Evolutionary conservation across 164 flowering plant genomes (phyloP).

Genomic region (Vitis vinifera): ASM3070453v1 NC_081817.1:20573501-20574000

Average conservation of each 20-base stretch:
- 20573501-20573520: too few species aligned
- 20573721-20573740: too few species aligned
- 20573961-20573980: constrained; percentile 51
- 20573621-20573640: too few species aligned
- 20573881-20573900: constrained; percentile 47
- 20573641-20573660: too few species aligned
- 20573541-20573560: too few species aligned
- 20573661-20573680: too few species aligned
- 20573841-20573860: not conserved
- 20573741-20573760: not conserved
- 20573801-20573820: not conserved
- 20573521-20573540: too few species aligned
- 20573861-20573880: constrained; percentile 24
- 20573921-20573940: constrained; percentile 61
- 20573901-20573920: constrained; percentile 57
- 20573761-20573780: not conserved
- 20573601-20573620: too few species aligned
- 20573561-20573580: too few species aligned
- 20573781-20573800: not conserved
- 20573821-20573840: not conserved
- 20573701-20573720: too few species aligned
- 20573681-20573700: too few species aligned
- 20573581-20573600: too few species aligned
- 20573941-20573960: constrained; percentile 61
- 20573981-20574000: constrained; percentile 55